Base-by-base conservation (phyloP, 2,329 filamentous ascomycete species). In the Pseudogymnoascus sp. region DNA sequence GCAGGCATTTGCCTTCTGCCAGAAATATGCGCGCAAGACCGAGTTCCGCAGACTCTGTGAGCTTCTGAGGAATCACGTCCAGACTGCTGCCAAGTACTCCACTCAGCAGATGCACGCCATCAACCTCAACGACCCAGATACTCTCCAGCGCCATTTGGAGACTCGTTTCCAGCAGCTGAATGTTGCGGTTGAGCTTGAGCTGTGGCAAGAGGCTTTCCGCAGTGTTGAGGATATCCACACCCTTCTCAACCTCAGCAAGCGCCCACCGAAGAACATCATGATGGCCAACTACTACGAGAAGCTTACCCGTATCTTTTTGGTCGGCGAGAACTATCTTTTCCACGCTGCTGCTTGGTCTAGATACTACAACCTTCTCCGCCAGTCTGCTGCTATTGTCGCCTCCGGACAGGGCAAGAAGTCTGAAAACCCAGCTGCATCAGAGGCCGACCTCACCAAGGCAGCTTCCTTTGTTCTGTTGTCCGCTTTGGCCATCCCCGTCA, bases 261-360 rank as follows among this genome's bases (percentile, higher is more conserved):
- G 94, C 60, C 92, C 92, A 37, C 88, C 94, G 59, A 97, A 97
- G 86, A 96, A 96, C 74, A 82, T 96, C 72, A 97, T 99, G 94
- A 99, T 99, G 94, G 94, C 94, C 77, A 99, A 97, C 80, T 99
- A 99, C 82, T 99, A 97, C 76, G 94, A 99, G 82, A 97, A 97
- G 79, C 85, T 99, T 61, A 96, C 94, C 38, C 86, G 92, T 65
- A 99, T 99, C 74, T 99, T 99, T 82, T 84, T 99, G 64, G 94
- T 97, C 66, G 95, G 92, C 74, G 94, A 97, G 78, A 99, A 99
- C 81, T 97, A 97, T 74, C 85, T 99, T 48, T 99, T 99, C 85
- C 94, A 99, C 72, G 94, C 94, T 67, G 94, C 94, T 59, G 91
- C 94, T 63, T 99, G 91, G 90, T 95, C 91, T 68, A 84, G 92